Evolutionary conservation across 345 rosid genomes (phyloP), one percentile per base, ranked within the genome.

Genomic region (Nephelium lappaceum): DNA sequence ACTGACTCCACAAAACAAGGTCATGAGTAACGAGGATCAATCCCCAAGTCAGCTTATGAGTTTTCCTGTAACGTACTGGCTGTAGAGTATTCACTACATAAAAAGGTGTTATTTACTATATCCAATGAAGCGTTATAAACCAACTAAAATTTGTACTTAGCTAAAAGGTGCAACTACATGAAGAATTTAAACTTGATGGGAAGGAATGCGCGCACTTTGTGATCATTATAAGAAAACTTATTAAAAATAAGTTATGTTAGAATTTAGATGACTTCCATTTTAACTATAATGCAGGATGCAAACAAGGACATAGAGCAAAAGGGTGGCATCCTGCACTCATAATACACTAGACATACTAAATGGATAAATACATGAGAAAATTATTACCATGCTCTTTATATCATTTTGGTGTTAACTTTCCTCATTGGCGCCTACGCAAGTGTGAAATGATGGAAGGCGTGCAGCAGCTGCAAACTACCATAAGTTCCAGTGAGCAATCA

Each of bases 371-470:
- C 39, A 47, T 1, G 7, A 63, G 47, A 47, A 47, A 71, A 77
- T 49, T 23, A 73, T 86, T 90, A 96, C 99, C 99, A 79, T 89
- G 91, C 62, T 93, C 94, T 83, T 91, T 90, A 84, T 96, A 96
- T 97, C 98, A 94, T 81, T 93, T 94, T 15, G 90, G 91, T 53
- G 97, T 91, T 39, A 94, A 84, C 81, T 94, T 87, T 96, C 98
- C 83, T 94, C 99, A 78, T 90, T 85, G 75, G 91, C 91, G 81
- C 94, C 99, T 76, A 96, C 97, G 83, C 99, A 94, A 68, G 99
- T 96, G 89, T 94, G 98, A 85, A 96, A 96, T 72, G 97, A 84
- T 84, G 99, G 99, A 84, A 96, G 98, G 69, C 97, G 86, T 41
- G 97, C 88, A 45, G 99, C 94, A 82, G 85, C 98, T 93, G 94